Evolutionary conservation across 2,329 filamentous ascomycete genomes (phyloP).

Genomic region (Talaromyces sp.): DNA sequence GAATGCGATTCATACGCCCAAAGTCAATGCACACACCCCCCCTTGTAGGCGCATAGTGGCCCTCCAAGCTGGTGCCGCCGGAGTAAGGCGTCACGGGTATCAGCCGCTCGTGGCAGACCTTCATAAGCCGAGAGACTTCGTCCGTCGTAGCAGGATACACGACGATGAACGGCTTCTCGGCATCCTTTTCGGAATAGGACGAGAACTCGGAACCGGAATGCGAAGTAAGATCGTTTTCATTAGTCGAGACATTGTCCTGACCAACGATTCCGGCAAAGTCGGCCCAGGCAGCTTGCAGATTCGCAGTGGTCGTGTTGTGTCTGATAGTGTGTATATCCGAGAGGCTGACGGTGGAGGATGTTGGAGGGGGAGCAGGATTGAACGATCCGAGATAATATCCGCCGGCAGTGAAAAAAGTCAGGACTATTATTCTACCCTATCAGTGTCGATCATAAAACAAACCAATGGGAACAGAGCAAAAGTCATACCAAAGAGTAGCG

Average conservation of each 20-base stretch:
- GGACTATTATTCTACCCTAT: slow-evolving; percentile 33
- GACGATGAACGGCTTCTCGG: slow-evolving; percentile 54
- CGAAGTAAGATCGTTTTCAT: slow-evolving; percentile 48
- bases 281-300: slow-evolving; percentile 60
- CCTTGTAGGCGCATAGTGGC: slow-evolving; percentile 77
- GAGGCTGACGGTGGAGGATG: slow-evolving; percentile 56
- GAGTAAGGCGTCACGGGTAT: slow-evolving; percentile 86
- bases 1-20: slow-evolving; percentile 74
- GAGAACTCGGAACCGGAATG: slow-evolving; percentile 63
- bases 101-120: slow-evolving; percentile 72
- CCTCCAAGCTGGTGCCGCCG: slow-evolving; percentile 84
- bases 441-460: slow-evolving; percentile 2
- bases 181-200: slow-evolving; percentile 43
- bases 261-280: slow-evolving; percentile 60
- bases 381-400: slow-evolving; percentile 55
- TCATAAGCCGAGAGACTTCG: slow-evolving; percentile 82
- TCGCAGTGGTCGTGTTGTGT: slow-evolving; percentile 54
- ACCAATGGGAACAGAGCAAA: neutral
- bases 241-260: slow-evolving; percentile 59
- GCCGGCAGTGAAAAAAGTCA: slow-evolving; percentile 47
- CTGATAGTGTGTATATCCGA: slow-evolving; percentile 42
- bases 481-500: slow-evolving; percentile 31
- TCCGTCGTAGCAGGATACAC: slow-evolving; percentile 74
- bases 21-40: slow-evolving; percentile 87
- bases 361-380: slow-evolving; percentile 43